Base-by-base conservation (phyloP, 768 basidiomycete species). In the Termitomyces sp. region DNA sequence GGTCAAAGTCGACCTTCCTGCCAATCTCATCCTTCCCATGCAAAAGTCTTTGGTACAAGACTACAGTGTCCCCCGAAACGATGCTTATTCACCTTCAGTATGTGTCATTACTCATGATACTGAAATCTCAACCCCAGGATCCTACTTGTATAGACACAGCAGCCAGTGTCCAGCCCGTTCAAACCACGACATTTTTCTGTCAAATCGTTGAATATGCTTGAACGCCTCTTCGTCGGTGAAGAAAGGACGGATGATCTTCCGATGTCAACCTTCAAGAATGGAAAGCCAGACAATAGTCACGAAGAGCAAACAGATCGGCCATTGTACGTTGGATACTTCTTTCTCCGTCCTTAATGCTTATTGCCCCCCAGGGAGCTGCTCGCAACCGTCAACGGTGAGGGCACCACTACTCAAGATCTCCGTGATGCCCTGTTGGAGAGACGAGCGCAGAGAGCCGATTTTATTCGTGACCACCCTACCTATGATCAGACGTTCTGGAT, bases 401-500 rank as follows among this genome's bases (percentile, higher is more conserved):
- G 73, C 0, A 72, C 75, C 3, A 71, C 74, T 7, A 72, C 77
- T 9, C 84, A 87, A 63, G 84, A 87, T 48, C 68, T 81, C 9
- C 79, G 81, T 61, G 90, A 96, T 67, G 82, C 81, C 20, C 64
- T 82, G 40, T 81, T 86, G 59, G 92, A 96, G 74, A 83, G 82
- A 20, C 82, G 86, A 7, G 91, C 90, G 8, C 84, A 85, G 67
- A 90, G 87, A 69, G 88, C 90, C 0, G 92, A 96, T 65, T 94
- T 96, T 71, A 96, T 97, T 65, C 85, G 83, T 2, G 84, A 89
- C 58, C 90, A 97, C 74, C 94, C 96, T 0, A 82, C 88, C 2
- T 98, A 91, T 69, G 96, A 98, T 74, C 91, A 87, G 68, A 85
- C 91, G 0, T 89, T 98, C 63, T 97, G 92, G 91, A 62, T 96